Conservation (phyloP, 257 asterid genomes). For the Ilex asprella region DNA sequence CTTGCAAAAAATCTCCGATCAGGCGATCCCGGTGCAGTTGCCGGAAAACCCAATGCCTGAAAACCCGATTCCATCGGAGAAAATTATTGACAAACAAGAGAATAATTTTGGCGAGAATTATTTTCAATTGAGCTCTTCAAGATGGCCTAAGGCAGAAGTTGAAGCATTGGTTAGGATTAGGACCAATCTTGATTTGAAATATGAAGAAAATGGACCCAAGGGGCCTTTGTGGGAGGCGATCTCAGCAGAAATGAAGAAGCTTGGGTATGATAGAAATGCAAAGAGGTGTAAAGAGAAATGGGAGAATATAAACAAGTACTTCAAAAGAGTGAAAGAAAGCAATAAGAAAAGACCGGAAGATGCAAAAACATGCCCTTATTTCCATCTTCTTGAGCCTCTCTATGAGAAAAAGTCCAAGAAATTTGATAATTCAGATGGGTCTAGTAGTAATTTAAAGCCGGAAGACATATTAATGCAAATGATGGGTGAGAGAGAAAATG, state of each 20-base stretch:
- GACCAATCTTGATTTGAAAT: slow-evolving; percentile 48
- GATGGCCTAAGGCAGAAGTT: slow-evolving; percentile 86
- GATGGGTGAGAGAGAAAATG: slow-evolving; percentile 34
- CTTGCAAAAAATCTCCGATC: slow-evolving; percentile 47
- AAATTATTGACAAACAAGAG: slow-evolving; percentile 28
- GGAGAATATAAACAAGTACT: slow-evolving; percentile 85
- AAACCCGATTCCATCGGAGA: slow-evolving; percentile 1
- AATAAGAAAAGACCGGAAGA: slow-evolving; percentile 54
- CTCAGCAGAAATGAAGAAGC: slow-evolving; percentile 56
- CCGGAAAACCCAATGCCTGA: slow-evolving; percentile 28
- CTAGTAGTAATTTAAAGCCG: slow-evolving; percentile 37
- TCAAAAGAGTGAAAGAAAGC: slow-evolving; percentile 64
- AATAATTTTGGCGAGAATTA: slow-evolving; percentile 33
- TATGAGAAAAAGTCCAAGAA: slow-evolving; percentile 44
- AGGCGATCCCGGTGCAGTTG: slow-evolving; percentile 25
- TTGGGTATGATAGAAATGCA: slow-evolving; percentile 58
- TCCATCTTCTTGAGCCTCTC: slow-evolving; percentile 51
- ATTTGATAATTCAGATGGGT: slow-evolving; percentile 25
- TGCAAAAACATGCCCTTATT: slow-evolving; percentile 72
- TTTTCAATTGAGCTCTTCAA: slow-evolving; percentile 34
- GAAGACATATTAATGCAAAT: slow-evolving; percentile 64
- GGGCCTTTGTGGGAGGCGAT: slow-evolving; percentile 76
- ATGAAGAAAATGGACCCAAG: slow-evolving; percentile 53
- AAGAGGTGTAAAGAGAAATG: slow-evolving; percentile 87
- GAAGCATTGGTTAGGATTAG: slow-evolving; percentile 59